Evolutionary conservation across 768 basidiomycete species (phyloP), one percentile per base, ranked within the genome.

Genomic region (Coprinopsis strossmayeri): DNA sequence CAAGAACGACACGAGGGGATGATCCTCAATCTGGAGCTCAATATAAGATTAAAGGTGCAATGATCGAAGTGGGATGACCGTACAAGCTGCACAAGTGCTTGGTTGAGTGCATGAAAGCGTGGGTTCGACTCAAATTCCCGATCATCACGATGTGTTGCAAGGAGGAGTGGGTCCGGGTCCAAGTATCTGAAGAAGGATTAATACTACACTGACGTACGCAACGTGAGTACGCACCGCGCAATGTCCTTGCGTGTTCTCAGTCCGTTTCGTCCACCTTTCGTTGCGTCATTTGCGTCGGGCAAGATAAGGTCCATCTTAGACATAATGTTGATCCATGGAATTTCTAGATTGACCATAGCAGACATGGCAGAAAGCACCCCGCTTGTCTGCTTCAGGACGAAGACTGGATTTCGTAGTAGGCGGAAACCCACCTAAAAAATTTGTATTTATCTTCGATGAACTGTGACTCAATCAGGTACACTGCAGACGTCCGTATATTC

Each of bases 361-460:
- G 91, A 93, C 96, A 99, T 97, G 24, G 96, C 96, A 35, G 89
- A 90, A 49, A 99, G 74, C 5, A 98, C 95, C 17, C 96, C 96
- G 50, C 91, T 91, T 48, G 20, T 37, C 39, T 17, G 25, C 25
- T 24, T 51, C 23, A 11, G 17, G 5, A 5, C 11, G 20, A 15
- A 45, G 23, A n/a, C 27, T 24, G 34, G 15, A 42, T 25, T 25
- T n/a, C 37, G 18, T 18, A 46, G n/a, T 27, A 35, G 17, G 20
- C 7, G 27, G 23, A 27, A 34, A 18, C 35, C 30, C 42, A 84
- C 89, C 87, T 87, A 68, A 99, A 99, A 69, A 96, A 99, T 61
- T 99, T 99, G 65, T 92, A 89, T 55, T 88, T 86, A 65, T 99
- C 96, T 67, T 99, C 96, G 92, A 98, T 98, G 68, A 99, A 99